Conservation (phyloP, 257 asterid genomes). For the Forsythia viridissima region DNA sequence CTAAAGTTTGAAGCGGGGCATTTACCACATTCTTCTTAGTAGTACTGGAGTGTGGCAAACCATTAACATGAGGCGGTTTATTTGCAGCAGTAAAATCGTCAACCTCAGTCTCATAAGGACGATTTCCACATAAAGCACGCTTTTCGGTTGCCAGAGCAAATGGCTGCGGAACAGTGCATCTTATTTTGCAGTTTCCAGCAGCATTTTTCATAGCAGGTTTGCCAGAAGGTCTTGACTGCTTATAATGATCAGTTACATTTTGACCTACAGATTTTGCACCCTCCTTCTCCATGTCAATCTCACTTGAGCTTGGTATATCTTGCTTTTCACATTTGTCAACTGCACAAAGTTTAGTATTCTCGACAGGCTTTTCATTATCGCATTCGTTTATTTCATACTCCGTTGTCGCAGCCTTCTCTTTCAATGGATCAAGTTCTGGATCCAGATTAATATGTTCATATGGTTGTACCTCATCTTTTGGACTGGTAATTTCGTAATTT, state of each 20-base stretch:
- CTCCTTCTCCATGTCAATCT: conserved; percentile 18
- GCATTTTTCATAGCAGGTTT: conserved; percentile 32
- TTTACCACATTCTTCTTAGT: conserved; percentile 54
- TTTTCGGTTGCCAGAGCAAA: conserved; percentile 88
- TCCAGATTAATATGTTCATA: conserved; percentile 26
- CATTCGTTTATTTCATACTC: conserved; percentile 43
- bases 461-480: conserved; percentile 20
- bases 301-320: conserved; percentile 16
- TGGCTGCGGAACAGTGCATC: conserved; percentile 81
- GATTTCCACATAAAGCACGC: conserved; percentile 64
- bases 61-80: conserved; percentile 39
- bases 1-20: conserved; percentile 15
- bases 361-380: conserved; percentile 32
- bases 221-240: conserved; percentile 21
- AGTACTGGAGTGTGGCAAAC: conserved; percentile 28
- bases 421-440: conserved; percentile 23
- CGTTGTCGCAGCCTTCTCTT: conserved; percentile 29
- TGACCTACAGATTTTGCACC: conserved; percentile 29
- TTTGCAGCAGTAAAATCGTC: conserved; percentile 34
- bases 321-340: conserved; percentile 26
- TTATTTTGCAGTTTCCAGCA: conserved; percentile 59
- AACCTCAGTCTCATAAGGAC: conserved; percentile 46
- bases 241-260: conserved; percentile 26
- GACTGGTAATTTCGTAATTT: conserved; percentile 3
- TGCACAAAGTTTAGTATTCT: conserved; percentile 17